A percentile compares a stretch with the other conserved stretches of the same genome.
phyloP scores from a whole-genome alignment of 2,329 filamentous ascomycete species.

The Dothiorella sarmentorum region DNA sequence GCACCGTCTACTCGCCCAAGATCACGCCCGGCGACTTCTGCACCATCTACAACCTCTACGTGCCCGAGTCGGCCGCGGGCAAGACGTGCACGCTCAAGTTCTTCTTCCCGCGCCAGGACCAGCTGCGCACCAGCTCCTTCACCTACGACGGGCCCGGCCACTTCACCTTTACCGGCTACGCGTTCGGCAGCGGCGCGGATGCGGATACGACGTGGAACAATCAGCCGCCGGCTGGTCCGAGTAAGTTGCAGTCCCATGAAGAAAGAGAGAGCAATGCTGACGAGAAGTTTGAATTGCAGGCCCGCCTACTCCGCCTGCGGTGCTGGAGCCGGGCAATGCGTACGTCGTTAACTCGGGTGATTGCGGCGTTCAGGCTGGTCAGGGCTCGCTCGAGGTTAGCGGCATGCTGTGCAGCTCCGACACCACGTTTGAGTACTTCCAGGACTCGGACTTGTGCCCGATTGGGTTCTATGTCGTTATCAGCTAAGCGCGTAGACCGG shows the following conservation, averaged over 20 bases:
- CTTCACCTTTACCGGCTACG: constrained; percentile 25
- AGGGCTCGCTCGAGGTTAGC: constrained; percentile 20
- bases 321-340: constrained; percentile 22
- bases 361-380: constrained; percentile 22
- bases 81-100: constrained; percentile 24
- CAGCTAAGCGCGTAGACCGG: constrained; percentile 11
- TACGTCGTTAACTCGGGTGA: constrained; percentile 23
- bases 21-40: constrained; percentile 21
- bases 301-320: constrained; percentile 22
- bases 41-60: constrained; percentile 20
- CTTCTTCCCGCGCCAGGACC: constrained; percentile 20
- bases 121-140: constrained; percentile 20
- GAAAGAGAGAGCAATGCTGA: neutral
- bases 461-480: constrained; percentile 26
- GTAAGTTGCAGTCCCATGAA: neutral
- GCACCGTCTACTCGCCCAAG: constrained; percentile 20
- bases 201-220: constrained; percentile 24
- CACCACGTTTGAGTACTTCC: constrained; percentile 23
- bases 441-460: constrained; percentile 23
- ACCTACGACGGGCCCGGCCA: constrained; percentile 21
- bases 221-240: constrained; percentile 23
- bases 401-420: constrained; percentile 25
- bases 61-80: constrained; percentile 21
- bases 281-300: neutral
- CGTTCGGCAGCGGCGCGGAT: constrained; percentile 21